Conservation (phyloP, 176 grass and related monocot genomes). For the Themeda triandra region DNA sequence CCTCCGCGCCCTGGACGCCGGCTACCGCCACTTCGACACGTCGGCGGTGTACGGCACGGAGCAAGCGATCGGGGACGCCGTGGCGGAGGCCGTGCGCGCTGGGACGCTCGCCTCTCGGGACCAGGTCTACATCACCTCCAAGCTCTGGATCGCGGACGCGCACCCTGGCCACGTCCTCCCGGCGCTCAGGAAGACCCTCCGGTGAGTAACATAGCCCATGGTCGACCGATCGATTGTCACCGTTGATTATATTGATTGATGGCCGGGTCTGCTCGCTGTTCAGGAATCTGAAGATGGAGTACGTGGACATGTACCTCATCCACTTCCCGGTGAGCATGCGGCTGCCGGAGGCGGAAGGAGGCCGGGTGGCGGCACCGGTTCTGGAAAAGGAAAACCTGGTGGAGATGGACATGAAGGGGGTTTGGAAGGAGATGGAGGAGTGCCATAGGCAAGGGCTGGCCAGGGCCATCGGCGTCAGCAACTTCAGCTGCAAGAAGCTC, state of each 20-base stretch:
- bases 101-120: constrained; percentile 1
- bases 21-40: constrained; percentile 46
- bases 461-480: constrained; percentile 24
- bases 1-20: constrained; percentile 12
- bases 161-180: constrained; percentile 17
- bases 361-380: not conserved
- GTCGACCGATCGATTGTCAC: too few species aligned
- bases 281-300: constrained; percentile 17
- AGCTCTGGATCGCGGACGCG: constrained; percentile 40
- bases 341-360: not conserved
- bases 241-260: too few species aligned
- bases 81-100: not conserved
- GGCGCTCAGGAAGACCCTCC: constrained; percentile 20
- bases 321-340: constrained; percentile 1
- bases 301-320: constrained; percentile 20
- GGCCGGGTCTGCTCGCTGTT: too few species aligned
- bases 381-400: not conserved
- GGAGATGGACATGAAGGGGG: constrained; percentile 7
- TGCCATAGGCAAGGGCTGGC: constrained; percentile 16
- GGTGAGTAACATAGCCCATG: too few species aligned
- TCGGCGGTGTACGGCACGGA: constrained; percentile 21
- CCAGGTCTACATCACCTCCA: constrained; percentile 41
- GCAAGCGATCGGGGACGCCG: constrained; percentile 5
- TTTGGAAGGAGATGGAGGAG: constrained; percentile 32
- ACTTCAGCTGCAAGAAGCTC: constrained; percentile 30